These are phyloP conservation scores for Myriangium duriaei DNA, from an alignment of 2,329 filamentous ascomycete genomes.

Conservation along the genomic window DNA sequence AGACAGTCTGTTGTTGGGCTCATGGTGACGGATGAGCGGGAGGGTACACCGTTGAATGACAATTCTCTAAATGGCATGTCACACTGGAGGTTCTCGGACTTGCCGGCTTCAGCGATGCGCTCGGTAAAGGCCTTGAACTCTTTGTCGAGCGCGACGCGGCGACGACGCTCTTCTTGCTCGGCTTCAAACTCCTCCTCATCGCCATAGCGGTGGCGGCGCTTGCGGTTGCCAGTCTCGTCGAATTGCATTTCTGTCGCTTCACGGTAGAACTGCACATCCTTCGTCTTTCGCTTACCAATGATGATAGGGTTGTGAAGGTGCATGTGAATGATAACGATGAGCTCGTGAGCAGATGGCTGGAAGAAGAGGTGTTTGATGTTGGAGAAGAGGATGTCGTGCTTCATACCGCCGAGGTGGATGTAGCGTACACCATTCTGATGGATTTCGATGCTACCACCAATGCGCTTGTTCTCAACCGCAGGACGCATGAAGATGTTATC, in stretches of 20 bases:
- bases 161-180: slow-evolving; percentile 88
- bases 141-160: slow-evolving; percentile 82
- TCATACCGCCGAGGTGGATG: slow-evolving; percentile 63
- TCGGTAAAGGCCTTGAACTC: slow-evolving; percentile 94
- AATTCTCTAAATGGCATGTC: slow-evolving; percentile 96
- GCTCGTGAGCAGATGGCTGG: slow-evolving; percentile 88
- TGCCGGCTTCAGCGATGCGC: slow-evolving; percentile 92
- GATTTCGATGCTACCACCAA: slow-evolving; percentile 90
- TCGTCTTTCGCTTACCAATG: slow-evolving; percentile 97
- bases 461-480: slow-evolving; percentile 90
- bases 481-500: slow-evolving; percentile 94
- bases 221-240: slow-evolving; percentile 94
- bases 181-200: slow-evolving; percentile 98
- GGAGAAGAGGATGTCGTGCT: slow-evolving; percentile 89
- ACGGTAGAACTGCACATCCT: slow-evolving; percentile 95
- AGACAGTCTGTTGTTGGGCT: slow-evolving; percentile 94
- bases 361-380: slow-evolving; percentile 99
- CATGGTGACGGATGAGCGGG: slow-evolving; percentile 87
- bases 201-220: slow-evolving; percentile 93
- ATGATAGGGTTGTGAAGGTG: slow-evolving; percentile 97
- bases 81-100: slow-evolving; percentile 79
- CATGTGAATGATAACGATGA: slow-evolving; percentile 96
- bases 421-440: slow-evolving; percentile 99
- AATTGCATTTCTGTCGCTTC: slow-evolving; percentile 98
- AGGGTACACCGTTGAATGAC: slow-evolving; percentile 91